Evolutionary conservation across 2,329 filamentous ascomycete species (phyloP), one percentile per base, ranked within the genome.

Genomic region (Coniochaeta hoffmannii): DNA sequence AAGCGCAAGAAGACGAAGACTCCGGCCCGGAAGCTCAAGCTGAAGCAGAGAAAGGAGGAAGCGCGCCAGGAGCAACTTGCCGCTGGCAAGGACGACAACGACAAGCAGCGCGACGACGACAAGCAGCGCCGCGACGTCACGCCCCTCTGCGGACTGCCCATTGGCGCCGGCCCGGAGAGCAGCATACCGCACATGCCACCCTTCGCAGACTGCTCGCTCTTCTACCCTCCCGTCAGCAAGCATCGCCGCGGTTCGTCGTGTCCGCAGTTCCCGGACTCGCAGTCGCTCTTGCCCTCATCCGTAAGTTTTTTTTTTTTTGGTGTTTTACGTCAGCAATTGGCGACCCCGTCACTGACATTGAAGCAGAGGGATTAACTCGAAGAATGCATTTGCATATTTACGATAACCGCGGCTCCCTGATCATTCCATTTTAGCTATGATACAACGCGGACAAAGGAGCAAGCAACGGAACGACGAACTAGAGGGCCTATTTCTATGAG

Each of bases 91-190:
- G n/a, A n/a, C 19, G 19, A 44, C 2, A 44, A 24, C 15, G 17
- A 3, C 17, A 44, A 17, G 14, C 55, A n/a, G n/a, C n/a, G n/a
- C n/a, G n/a, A n/a, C n/a, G n/a, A n/a, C n/a, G n/a, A n/a, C n/a
- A n/a, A 49, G n/a, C 22, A 41, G 3, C 17, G 58, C 5, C 26
- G 7, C 24, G 26, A 31, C 5, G 46, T 57, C 11, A n/a, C n/a
- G n/a, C 64, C 54, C 68, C 0, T 58, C 72, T 26, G 68, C 66
- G 7, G 71, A 1, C 64, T 74, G 1, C 73, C 73, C 19, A 61
- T 75, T 17, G 73, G 73, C 24, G 72, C 73, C 19, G 73, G 73
- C 0, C 72, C 73, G 8, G 73, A 76, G 60, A 70, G 69, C 22
- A 49, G 54, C 15, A 59, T 65, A 12, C 59, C 63, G 0, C 70